phyloP scores from a whole-genome alignment of 2,329 filamentous ascomycete genomes.

The Cladophialophora bantiana region DNA sequence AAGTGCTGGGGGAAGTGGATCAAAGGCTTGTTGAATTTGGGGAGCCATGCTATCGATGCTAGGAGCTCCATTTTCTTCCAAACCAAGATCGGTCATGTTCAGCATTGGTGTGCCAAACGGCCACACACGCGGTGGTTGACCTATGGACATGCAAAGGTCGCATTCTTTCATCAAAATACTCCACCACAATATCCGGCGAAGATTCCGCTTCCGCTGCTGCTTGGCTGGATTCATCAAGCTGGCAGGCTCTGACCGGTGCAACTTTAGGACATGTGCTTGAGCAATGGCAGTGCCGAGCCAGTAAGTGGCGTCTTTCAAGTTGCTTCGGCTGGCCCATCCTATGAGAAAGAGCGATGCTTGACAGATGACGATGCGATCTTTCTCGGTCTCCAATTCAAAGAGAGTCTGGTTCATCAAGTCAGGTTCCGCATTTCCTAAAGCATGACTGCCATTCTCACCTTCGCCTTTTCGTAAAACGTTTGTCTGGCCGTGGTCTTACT shows the following conservation, averaged over 20 bases:
- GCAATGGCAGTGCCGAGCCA: conserved; percentile 10
- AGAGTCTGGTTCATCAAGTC: background rate
- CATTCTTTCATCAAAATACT: conserved; percentile 14
- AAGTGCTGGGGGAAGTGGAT: background rate
- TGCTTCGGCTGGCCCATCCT: conserved; percentile 13
- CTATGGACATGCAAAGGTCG: conserved; percentile 13
- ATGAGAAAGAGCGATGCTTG: conserved; percentile 21
- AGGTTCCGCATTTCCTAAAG: background rate
- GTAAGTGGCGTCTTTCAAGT: conserved; percentile 10
- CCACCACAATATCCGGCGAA: conserved; percentile 13
- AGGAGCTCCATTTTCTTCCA: background rate
- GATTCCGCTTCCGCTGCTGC: conserved; percentile 3
- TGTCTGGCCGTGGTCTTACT: conserved; percentile 10
- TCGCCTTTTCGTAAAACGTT: conserved; percentile 12
- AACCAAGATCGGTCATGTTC: background rate
- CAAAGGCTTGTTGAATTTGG: background rate
- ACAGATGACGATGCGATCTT: conserved; percentile 12
- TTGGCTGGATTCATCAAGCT: background rate
- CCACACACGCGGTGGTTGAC: conserved; percentile 3
- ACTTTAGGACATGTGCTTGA: conserved; percentile 7
- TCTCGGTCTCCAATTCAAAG: conserved; percentile 15
- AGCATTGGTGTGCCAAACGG: conserved; percentile 7
- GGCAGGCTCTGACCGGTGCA: background rate
- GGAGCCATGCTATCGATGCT: background rate
- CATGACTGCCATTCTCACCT: background rate